Evolutionary conservation across 2,329 filamentous ascomycete genomes (phyloP).

Genomic region (Aspergillus sp.): DNA sequence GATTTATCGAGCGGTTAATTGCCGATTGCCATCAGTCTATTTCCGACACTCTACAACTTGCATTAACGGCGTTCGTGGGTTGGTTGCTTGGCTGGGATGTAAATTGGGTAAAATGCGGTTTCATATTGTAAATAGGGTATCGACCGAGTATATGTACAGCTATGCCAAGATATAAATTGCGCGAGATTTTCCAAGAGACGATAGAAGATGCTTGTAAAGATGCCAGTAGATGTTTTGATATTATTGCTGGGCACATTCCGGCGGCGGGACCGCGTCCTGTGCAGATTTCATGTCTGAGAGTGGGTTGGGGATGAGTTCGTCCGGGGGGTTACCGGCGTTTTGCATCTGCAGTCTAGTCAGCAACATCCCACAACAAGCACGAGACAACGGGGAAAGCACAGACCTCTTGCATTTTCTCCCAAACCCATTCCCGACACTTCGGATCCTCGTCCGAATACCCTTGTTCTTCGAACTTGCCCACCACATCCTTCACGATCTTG

Average conservation of each 20-base stretch:
- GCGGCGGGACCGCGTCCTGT: slow-evolving; percentile 44
- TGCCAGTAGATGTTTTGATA: background rate
- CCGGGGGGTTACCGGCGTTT: slow-evolving; percentile 80
- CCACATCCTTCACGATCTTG: slow-evolving; percentile 72
- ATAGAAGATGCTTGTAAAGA: background rate
- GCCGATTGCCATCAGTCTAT: no score
- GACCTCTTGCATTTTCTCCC: slow-evolving; percentile 96
- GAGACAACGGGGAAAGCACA: slow-evolving; percentile 20
- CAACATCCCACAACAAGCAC: background rate
- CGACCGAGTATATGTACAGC: slow-evolving; percentile 17
- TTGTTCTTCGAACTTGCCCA: slow-evolving; percentile 74
- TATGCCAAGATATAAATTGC: slow-evolving; percentile 7
- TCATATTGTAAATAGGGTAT: slow-evolving; percentile 30
- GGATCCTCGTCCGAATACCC: slow-evolving; percentile 75
- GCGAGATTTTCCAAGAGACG: background rate
- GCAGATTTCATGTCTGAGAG: slow-evolving; percentile 73
- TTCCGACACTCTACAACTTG: background rate
- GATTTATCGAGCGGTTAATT: slow-evolving; percentile 26
- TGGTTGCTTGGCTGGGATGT: slow-evolving; percentile 2
- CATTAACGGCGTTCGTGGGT: slow-evolving; percentile 1
- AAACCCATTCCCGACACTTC: slow-evolving; percentile 80
- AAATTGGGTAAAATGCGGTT: background rate
- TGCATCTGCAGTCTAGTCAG: slow-evolving; percentile 65
- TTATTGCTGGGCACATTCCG: slow-evolving; percentile 56
- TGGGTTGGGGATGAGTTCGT: slow-evolving; percentile 62